Evolutionary conservation across 805 yeast species (phyloP).

Genomic region (Zygosaccharomyces rouxii): DNA sequence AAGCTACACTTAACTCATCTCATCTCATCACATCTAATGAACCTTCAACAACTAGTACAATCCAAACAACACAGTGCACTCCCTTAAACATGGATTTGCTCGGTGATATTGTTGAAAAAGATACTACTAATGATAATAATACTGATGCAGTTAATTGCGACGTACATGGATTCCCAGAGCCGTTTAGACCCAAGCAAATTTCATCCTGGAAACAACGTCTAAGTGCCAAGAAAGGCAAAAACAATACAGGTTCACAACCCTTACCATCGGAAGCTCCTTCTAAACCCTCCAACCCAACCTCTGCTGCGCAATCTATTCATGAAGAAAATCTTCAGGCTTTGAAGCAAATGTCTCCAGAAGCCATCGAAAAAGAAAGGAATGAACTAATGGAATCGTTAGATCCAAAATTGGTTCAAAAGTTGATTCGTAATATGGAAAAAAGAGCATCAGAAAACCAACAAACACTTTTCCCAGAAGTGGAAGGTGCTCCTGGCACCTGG

Average conservation of each 20-base stretch:
- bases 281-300: conserved; percentile 29
- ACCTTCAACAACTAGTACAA: too few species aligned
- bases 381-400: conserved; percentile 65
- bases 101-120: conserved; percentile 70
- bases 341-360: conserved; percentile 58
- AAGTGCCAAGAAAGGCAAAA: conserved; percentile 32
- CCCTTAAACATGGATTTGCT: conserved; percentile 53
- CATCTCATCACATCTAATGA: background rate
- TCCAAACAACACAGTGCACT: too few species aligned
- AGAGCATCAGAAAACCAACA: conserved; percentile 44
- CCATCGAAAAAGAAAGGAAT: conserved; percentile 57
- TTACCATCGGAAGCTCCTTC: background rate
- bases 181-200: conserved; percentile 37
- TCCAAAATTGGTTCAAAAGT: conserved; percentile 59
- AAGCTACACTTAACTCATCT: background rate
- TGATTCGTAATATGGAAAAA: conserved; percentile 53
- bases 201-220: conserved; percentile 49
- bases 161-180: conserved; percentile 32
- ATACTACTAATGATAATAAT: conserved; percentile 28
- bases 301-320: conserved; percentile 73
- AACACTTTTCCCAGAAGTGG: conserved; percentile 34
- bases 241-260: background rate
- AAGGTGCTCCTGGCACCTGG: conserved; percentile 38
- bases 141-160: conserved; percentile 4
- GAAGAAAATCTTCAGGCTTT: conserved; percentile 64